Evolutionary conservation across 2,329 filamentous ascomycete genomes (phyloP).

Genomic region (Monosporascus cannonballus): DNA sequence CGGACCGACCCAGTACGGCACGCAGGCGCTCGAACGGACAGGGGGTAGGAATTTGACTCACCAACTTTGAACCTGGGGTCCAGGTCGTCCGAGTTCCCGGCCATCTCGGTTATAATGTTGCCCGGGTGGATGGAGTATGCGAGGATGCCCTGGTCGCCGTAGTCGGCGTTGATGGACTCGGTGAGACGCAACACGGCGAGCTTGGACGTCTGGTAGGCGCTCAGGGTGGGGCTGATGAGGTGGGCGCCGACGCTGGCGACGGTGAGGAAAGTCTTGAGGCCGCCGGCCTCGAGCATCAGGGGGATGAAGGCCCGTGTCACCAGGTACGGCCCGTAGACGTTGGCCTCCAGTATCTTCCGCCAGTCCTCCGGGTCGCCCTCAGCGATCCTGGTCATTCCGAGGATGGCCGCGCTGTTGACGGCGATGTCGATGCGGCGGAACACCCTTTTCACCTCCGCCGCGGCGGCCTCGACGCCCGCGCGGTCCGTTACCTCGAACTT

Average conservation of each 20-base stretch:
- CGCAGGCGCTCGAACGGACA: not conserved
- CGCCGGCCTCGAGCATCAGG: slow-evolving; percentile 22
- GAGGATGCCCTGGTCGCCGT: slow-evolving; percentile 32
- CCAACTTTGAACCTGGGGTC: slow-evolving; percentile 5
- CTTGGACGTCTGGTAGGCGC: slow-evolving; percentile 39
- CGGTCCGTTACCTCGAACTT: slow-evolving; percentile 27
- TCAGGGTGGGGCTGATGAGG: slow-evolving; percentile 19
- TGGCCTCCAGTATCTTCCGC: slow-evolving; percentile 39
- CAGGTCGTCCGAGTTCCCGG: slow-evolving; percentile 3
- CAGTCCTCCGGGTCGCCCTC: slow-evolving; percentile 26
- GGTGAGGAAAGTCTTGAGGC: slow-evolving; percentile 34
- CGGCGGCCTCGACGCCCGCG: slow-evolving; percentile 25
- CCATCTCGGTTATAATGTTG: slow-evolving; percentile 31
- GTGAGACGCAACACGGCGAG: slow-evolving; percentile 38
- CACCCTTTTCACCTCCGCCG: slow-evolving; percentile 19
- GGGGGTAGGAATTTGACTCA: slow-evolving; percentile 3
- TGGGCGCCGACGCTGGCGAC: slow-evolving; percentile 35
- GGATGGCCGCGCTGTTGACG: slow-evolving; percentile 28
- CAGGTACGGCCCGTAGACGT: slow-evolving; percentile 41
- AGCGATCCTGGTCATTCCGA: slow-evolving; percentile 10
- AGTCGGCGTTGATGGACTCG: slow-evolving; percentile 38
- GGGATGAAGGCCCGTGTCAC: slow-evolving; percentile 40
- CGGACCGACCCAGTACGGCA: not conserved
- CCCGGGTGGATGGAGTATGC: slow-evolving; percentile 38
- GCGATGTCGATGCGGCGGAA: slow-evolving; percentile 29